Conservation (phyloP, 768 basidiomycete species). For the Tricholoma sp. region DNA sequence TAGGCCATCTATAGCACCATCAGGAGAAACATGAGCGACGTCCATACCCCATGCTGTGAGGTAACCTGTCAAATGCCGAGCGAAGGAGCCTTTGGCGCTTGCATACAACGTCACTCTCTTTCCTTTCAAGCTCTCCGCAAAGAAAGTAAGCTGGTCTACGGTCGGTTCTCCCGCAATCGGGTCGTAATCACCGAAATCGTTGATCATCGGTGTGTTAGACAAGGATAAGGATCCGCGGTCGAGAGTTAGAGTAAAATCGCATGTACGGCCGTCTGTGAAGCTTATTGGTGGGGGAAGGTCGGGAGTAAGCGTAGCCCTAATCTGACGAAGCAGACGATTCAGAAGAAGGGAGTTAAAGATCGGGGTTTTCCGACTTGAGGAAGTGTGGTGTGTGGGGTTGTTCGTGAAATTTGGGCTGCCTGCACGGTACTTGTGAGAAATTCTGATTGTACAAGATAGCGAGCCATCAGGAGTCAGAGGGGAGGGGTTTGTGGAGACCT, state of each 20-base stretch:
- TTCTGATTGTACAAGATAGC: constrained; percentile 38
- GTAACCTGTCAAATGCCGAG: constrained; percentile 89
- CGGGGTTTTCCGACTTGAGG: constrained; percentile 36
- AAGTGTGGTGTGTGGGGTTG: constrained; percentile 13
- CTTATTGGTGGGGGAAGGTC: constrained; percentile 38
- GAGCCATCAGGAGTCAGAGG: constrained; percentile 28
- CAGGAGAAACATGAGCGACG: constrained; percentile 71
- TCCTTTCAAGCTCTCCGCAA: constrained; percentile 79
- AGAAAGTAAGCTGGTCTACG: constrained; percentile 69
- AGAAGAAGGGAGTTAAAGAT: constrained; percentile 46
- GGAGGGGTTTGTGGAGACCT: constrained; percentile 13
- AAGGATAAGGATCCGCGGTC: constrained; percentile 51
- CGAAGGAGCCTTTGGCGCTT: constrained; percentile 82
- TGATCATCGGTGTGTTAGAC: constrained; percentile 31
- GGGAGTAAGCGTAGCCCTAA: constrained; percentile 47
- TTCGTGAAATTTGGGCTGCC: constrained; percentile 16
- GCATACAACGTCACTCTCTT: constrained; percentile 84
- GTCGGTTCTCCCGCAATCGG: constrained; percentile 67
- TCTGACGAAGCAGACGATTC: constrained; percentile 53
- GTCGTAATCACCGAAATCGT: constrained; percentile 45
- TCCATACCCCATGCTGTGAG: constrained; percentile 95
- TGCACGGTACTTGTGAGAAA: constrained; percentile 41
- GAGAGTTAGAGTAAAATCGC: constrained; percentile 61
- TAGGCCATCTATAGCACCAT: constrained; percentile 43
- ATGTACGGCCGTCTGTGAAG: constrained; percentile 47